These are phyloP conservation scores for Artemisia tridentata DNA, from an alignment of 129 eudicot genomes.

Conservation along the genomic window DNA sequence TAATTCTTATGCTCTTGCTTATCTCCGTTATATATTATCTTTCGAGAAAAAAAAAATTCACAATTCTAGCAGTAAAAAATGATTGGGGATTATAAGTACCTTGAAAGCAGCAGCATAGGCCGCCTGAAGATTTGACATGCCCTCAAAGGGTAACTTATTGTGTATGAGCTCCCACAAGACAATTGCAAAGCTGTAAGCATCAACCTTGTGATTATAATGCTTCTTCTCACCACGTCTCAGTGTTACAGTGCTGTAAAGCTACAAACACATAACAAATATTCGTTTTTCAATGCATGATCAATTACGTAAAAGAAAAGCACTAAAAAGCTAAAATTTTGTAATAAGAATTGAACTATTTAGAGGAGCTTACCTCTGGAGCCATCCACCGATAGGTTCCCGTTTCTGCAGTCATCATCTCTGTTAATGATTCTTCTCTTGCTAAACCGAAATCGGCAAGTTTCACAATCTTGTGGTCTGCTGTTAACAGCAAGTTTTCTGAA, in stretches of 20 bases:
- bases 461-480: slow-evolving; percentile 64
- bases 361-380: slow-evolving; percentile 75
- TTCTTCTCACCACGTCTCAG: slow-evolving; percentile 83
- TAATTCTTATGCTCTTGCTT: neutral
- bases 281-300: neutral
- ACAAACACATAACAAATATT: slow-evolving; percentile 29
- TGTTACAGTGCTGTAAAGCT: slow-evolving; percentile 91
- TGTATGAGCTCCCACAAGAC: slow-evolving; percentile 92
- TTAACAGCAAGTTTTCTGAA: slow-evolving; percentile 74
- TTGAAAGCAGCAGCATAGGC: slow-evolving; percentile 85
- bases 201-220: slow-evolving; percentile 85
- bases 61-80: no score
- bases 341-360: neutral
- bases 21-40: neutral
- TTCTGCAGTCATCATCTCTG: slow-evolving; percentile 95
- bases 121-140: slow-evolving; percentile 68
- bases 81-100: neutral
- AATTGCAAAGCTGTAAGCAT: slow-evolving; percentile 86
- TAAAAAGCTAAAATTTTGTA: neutral
- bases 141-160: slow-evolving; percentile 79
- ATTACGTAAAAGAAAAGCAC: neutral
- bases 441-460: slow-evolving; percentile 89
- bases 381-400: slow-evolving; percentile 92
- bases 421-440: slow-evolving; percentile 84
- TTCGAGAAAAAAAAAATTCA: neutral